Evolutionary conservation across 116 monocot species (phyloP).

Genomic region (Cymodocea nodosa): DNA sequence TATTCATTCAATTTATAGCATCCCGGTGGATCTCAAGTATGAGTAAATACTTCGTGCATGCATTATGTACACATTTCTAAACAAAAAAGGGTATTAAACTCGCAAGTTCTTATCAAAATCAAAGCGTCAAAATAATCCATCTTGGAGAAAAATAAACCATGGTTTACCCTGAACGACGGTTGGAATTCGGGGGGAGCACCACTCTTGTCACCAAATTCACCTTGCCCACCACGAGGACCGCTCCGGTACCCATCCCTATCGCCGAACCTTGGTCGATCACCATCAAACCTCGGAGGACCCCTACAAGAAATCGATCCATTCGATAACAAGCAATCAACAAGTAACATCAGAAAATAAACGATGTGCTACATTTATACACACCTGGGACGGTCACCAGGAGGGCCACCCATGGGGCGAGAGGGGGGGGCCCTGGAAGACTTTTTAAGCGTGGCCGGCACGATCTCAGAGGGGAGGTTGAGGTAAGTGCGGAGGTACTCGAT

Average conservation of each 20-base stretch:
- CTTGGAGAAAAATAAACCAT: background rate
- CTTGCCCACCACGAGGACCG: constrained; percentile 52
- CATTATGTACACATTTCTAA: no score
- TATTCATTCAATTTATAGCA: no score
- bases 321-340: background rate
- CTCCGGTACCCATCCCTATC: constrained; percentile 70
- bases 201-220: constrained; percentile 69
- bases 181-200: constrained; percentile 64
- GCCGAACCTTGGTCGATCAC: constrained; percentile 68
- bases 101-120: no score
- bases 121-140: no score
- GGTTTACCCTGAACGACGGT: constrained; percentile 60
- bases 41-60: no score
- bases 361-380: background rate
- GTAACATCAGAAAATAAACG: background rate
- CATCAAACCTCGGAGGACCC: constrained; percentile 61
- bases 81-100: no score
- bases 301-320: constrained; percentile 6
- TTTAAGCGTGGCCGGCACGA: constrained; percentile 59
- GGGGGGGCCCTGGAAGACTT: constrained; percentile 36
- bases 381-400: constrained; percentile 40
- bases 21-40: no score
- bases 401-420: constrained; percentile 44
- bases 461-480: constrained; percentile 67
- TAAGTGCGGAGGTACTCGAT: constrained; percentile 51